phyloP scores from a whole-genome alignment of 768 basidiomycete genomes.

The Tulasnella sp. region DNA sequence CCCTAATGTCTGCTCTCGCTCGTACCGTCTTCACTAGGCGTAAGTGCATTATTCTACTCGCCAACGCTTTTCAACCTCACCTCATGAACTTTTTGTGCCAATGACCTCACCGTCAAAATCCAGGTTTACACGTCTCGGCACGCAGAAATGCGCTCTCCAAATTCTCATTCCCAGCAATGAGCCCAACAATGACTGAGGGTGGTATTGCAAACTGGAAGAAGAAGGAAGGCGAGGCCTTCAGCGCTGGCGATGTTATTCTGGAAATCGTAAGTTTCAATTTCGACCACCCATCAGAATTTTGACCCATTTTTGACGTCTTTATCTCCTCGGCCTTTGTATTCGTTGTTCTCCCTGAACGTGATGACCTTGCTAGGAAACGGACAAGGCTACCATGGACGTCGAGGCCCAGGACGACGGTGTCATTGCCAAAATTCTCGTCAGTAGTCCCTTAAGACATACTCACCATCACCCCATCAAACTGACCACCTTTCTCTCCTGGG shows the following conservation, averaged over 20 bases:
- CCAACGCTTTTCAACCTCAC: not conserved
- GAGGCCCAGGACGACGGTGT: constrained; percentile 98
- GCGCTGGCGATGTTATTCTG: constrained; percentile 87
- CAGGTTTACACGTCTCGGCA: constrained; percentile 81
- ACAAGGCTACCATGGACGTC: constrained; percentile 99
- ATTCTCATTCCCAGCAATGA: constrained; percentile 98
- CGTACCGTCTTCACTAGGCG: constrained; percentile 19
- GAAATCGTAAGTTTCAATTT: constrained; percentile 68
- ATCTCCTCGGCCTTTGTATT: not conserved
- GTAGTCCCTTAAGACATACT: constrained; percentile 34
- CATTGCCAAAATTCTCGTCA: constrained; percentile 91
- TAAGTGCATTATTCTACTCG: constrained; percentile 2
- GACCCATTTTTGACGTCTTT: not conserved
- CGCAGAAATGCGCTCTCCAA: constrained; percentile 73
- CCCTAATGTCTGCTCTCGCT: constrained; percentile 24
- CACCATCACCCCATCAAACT: not conserved
- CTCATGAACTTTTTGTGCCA: not conserved
- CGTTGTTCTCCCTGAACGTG: not conserved
- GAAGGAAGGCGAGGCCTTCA: constrained; percentile 87
- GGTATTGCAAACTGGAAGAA: constrained; percentile 98
- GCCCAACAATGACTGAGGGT: constrained; percentile 99
- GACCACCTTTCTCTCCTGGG: constrained; percentile 11
- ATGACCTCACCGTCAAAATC: constrained; percentile 9
- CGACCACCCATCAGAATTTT: not conserved
- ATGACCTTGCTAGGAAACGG: constrained; percentile 71